Base-by-base conservation (phyloP, 352 stramenopile genomes). In the Pythium rishiriense region DNA sequence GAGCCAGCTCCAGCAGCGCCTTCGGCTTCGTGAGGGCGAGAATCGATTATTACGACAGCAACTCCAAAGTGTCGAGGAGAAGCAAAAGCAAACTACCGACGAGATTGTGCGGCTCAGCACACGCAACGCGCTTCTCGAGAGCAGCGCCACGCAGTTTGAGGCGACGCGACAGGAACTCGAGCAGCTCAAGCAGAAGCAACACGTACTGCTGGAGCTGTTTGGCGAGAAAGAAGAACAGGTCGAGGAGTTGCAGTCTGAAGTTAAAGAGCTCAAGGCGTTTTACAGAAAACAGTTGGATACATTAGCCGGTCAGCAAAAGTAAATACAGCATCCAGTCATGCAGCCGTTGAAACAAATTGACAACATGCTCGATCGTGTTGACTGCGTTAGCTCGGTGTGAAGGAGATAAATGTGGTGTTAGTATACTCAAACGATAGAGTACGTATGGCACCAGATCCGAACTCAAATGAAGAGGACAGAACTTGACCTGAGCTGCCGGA, bases 181-280 rank as follows among this genome's bases (percentile, higher is more conserved):
- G 54, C 64, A 85, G 52, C 61, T 94, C 22, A 76, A 87, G 51
- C 80, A 91, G 50, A 83, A 83, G n/a, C 83, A 94, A 58, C 81
- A 91, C 26, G 82, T 94, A 49, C 51, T 94, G 28, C 69, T 94
- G 8, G 86, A 94, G 56, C 74, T 94, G 9, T 90, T 94, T 66
- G 86, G 86, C 28, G 86, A 94, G 39, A 94, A 92, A 59, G 86
- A 94, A 58, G 86, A 94, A 61, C 83, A 94, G 43, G 81, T 94
- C 11, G 86, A 94, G 56, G 86, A 94, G 51, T 54, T 94, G 10
- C 83, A 93, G 60, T 62, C 78, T 2, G 84, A 94, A 57, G 81
- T 94, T 9, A 71, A 74, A 22, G 83, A 93, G 50, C 82, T 92
- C 35, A 92, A 93, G 56, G 75, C 77, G 14, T 88, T 94, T 48